Evolutionary conservation across 2,329 filamentous ascomycete species (phyloP), one percentile per base, ranked within the genome.

Genomic region (Neonectria hederae): DNA sequence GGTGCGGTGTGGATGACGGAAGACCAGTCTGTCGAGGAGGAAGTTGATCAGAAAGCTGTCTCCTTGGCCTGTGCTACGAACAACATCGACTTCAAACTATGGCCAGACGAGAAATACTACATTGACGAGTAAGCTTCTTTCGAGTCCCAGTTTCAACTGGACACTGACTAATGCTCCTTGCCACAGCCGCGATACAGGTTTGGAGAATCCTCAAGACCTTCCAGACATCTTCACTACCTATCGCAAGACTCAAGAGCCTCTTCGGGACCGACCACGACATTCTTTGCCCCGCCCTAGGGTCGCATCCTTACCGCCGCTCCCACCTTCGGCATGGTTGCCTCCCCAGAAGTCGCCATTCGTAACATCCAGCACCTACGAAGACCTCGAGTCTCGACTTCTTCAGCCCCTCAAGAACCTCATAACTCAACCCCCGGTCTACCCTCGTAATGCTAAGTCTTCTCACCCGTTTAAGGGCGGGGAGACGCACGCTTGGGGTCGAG

Each of bases 181-280:
- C 8, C 32, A 26, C 1, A 94, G 91, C 69, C 88, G 88, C 22
- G 91, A 95, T 72, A 76, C 91, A 0, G 85, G 87, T 0, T 83
- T 92, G 51, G 74, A 83, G 3, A 78, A 83, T 4, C 82, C 88
- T 0, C 74, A 83, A 32, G 85, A 92, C 2, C 82, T 94, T 1
- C 90, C 91, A 2, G 90, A 94, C 71, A 83, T 94, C 2, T 95
- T 93, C 74, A 94, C 92, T 0, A 85, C 85, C 0, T 95, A 91
- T 70, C 86, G 91, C 8, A 94, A 93, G 76, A 86, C 84, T 2
- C 85, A 92, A 57, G 92, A 94, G 68, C 91, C 91, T 0, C 80
- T 94, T 2, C 85, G 90, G 45, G 82, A 87, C 42, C 86, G 86
- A 13, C 91, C 92, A 4, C 85, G 91, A 43, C 75, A 81, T 1